Percentiles rank a stretch among this genome's conserved stretches.
Conservation (phyloP, 768 basidiomycete species). For the Tricholoma flavovirens region DNA sequence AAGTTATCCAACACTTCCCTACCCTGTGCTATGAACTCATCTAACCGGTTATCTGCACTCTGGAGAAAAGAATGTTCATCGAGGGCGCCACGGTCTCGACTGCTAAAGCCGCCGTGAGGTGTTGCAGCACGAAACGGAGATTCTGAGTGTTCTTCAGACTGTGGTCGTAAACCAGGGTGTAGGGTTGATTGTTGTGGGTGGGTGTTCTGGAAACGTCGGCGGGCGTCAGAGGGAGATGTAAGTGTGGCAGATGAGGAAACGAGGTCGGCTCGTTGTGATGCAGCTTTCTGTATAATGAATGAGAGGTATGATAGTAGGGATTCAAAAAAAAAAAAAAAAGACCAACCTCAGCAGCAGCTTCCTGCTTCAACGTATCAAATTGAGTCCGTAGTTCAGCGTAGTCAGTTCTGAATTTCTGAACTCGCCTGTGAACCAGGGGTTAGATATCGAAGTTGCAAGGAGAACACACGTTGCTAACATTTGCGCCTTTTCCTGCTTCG, state of each 20-base stretch:
- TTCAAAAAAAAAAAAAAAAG: neutral
- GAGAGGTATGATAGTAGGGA: neutral
- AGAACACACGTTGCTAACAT: slow-evolving; percentile 45
- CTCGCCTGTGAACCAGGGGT: slow-evolving; percentile 53
- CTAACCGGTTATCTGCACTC: slow-evolving; percentile 73
- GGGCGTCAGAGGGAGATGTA: slow-evolving; percentile 48
- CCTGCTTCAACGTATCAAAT: slow-evolving; percentile 72
- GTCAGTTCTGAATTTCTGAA: slow-evolving; percentile 86
- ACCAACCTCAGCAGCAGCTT: slow-evolving; percentile 46
- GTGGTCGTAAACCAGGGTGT: slow-evolving; percentile 45
- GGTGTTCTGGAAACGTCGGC: slow-evolving; percentile 58
- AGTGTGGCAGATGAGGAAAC: slow-evolving; percentile 41
- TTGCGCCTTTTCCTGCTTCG: slow-evolving; percentile 94
- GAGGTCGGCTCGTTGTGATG: slow-evolving; percentile 59
- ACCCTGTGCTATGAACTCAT: slow-evolving; percentile 91
- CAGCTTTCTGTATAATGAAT: slow-evolving; percentile 42
- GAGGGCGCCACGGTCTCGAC: slow-evolving; percentile 74
- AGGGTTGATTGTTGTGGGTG: slow-evolving; percentile 42
- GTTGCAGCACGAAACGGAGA: slow-evolving; percentile 73
- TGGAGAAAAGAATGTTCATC: slow-evolving; percentile 88
- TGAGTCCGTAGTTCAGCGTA: slow-evolving; percentile 77
- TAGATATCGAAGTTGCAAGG: neutral
- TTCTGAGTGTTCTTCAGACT: slow-evolving; percentile 56
- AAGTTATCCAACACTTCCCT: slow-evolving; percentile 88
- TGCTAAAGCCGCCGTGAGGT: slow-evolving; percentile 46